phyloP scores from a whole-genome alignment of 2,329 filamentous ascomycete genomes.

The Dothidotthia symphoricarpi region DNA sequence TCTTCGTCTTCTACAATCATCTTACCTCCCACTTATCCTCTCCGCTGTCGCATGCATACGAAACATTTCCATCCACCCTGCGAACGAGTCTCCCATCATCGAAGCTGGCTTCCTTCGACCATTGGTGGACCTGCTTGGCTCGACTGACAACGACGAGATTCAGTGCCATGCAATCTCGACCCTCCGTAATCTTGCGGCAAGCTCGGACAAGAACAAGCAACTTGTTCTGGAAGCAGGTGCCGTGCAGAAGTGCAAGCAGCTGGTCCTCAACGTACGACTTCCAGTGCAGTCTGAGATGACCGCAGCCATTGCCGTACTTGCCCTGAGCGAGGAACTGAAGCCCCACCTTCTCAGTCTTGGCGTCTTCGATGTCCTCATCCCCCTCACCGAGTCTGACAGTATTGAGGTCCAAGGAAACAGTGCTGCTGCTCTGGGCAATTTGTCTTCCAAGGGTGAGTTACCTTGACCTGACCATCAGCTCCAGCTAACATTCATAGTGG shows the following conservation, averaged over 20 bases:
- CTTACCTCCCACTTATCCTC: constrained; percentile 90
- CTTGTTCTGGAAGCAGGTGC: constrained; percentile 95
- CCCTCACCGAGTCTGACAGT: constrained; percentile 88
- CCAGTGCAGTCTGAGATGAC: constrained; percentile 99
- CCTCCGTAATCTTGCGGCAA: constrained; percentile 89
- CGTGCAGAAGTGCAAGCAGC: constrained; percentile 97
- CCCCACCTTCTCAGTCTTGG: constrained; percentile 84
- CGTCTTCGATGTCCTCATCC: constrained; percentile 94
- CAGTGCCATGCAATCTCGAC: constrained; percentile 99
- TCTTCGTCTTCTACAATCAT: constrained; percentile 86
- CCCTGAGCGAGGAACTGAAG: constrained; percentile 93
- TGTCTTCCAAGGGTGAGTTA: constrained; percentile 86
- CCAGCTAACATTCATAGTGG: constrained; percentile 60
- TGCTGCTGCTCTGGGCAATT: constrained; percentile 88
- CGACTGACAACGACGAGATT: constrained; percentile 97
- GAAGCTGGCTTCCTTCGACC: constrained; percentile 95
- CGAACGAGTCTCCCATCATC: constrained; percentile 98
- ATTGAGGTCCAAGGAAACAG: constrained; percentile 99
- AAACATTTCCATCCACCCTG: constrained; percentile 96
- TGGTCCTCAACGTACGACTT: constrained; percentile 88
- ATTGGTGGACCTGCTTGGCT: constrained; percentile 87
- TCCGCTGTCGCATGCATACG: constrained; percentile 97
- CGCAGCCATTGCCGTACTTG: constrained; percentile 94
- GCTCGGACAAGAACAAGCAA: constrained; percentile 96
- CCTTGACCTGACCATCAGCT: no score